Conservation (phyloP, 441 rosid genomes). For the Populus hybrid region DNA sequence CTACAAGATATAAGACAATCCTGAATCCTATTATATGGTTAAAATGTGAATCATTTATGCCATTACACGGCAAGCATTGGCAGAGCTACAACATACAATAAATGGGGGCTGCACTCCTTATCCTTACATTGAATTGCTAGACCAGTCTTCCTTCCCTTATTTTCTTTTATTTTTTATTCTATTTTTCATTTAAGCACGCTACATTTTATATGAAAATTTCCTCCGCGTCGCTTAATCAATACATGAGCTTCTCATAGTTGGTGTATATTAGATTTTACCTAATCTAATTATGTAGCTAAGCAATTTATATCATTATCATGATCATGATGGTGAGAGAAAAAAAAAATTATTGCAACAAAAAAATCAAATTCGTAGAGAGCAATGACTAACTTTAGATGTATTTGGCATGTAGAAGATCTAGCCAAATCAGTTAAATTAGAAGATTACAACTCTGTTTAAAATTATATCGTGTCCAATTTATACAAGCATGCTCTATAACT, state of each 20-base stretch:
- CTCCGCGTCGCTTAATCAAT: neutral
- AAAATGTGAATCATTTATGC: neutral
- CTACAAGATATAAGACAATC: neutral
- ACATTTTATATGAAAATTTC: neutral
- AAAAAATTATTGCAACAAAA: neutral
- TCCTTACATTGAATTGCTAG: neutral
- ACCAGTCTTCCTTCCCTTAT: neutral
- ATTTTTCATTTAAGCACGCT: no score
- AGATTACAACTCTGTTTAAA: neutral
- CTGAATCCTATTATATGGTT: neutral
- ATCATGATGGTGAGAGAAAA: neutral
- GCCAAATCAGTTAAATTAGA: neutral
- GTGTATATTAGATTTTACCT: neutral
- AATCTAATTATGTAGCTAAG: neutral
- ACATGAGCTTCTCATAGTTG: neutral
- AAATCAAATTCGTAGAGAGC: neutral
- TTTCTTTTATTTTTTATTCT: neutral
- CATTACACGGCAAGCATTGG: neutral
- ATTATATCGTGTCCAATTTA: neutral
- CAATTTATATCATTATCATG: neutral
- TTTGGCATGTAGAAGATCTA: neutral
- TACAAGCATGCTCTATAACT: neutral
- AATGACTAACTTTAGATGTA: neutral
- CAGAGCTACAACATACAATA: neutral
- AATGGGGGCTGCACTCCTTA: neutral